Conservation (phyloP, 345 rosid genomes). For the Arabidopsis arenosa region DNA sequence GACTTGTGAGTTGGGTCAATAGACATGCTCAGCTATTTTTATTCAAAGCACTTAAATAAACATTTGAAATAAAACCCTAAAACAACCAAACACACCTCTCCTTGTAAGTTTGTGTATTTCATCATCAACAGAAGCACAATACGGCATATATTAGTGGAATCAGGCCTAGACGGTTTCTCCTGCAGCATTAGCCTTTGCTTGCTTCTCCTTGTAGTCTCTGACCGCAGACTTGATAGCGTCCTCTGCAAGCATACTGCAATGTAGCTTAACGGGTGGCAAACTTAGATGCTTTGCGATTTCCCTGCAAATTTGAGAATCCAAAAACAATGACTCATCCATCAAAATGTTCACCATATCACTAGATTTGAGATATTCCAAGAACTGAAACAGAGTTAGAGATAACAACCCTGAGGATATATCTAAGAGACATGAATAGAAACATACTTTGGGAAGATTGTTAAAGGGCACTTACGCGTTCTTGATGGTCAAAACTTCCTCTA, state of each 20-base stretch:
- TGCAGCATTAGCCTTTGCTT: conserved; percentile 41
- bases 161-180: conserved; percentile 43
- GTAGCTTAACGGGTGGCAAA: conserved; percentile 91
- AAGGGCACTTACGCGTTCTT: conserved; percentile 68
- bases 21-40: background rate
- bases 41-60: background rate
- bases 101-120: background rate
- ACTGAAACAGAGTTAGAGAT: background rate
- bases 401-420: background rate
- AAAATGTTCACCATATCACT: background rate
- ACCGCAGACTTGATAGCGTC: conserved; percentile 94
- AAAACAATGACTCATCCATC: background rate
- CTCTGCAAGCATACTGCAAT: conserved; percentile 97
- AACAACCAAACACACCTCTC: background rate
- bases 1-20: background rate
- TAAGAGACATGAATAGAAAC: background rate
- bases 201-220: conserved; percentile 69
- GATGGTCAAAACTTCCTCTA: conserved; percentile 74
- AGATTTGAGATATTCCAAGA: background rate
- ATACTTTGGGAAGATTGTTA: background rate
- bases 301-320: conserved; percentile 43
- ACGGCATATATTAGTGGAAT: conserved; percentile 13
- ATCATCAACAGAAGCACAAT: conserved; percentile 10
- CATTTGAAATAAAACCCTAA: background rate
- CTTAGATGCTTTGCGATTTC: conserved; percentile 89